phyloP scores from a whole-genome alignment of 495 filamentous ascomycete genomes.

The Aspergillus wentii region DNA sequence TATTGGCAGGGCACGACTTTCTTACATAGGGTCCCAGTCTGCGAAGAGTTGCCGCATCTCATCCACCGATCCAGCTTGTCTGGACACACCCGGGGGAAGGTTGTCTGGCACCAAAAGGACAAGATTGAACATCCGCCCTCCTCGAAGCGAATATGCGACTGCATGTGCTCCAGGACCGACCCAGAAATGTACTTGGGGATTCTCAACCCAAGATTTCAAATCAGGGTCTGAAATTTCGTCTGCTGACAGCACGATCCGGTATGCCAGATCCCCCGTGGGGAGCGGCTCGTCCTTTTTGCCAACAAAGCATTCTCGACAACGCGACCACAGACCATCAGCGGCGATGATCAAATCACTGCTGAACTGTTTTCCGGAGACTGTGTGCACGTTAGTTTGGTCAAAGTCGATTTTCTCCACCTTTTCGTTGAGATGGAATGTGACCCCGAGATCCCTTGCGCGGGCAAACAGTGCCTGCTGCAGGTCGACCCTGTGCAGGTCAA shows the following conservation, averaged over 20 bases:
- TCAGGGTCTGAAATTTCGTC: conserved; percentile 37
- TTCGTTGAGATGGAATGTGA: conserved; percentile 40
- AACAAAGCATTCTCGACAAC: conserved; percentile 43
- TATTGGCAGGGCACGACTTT: background rate
- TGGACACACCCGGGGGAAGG: conserved; percentile 52
- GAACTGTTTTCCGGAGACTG: conserved; percentile 22
- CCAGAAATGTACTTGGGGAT: conserved; percentile 66
- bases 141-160: conserved; percentile 60
- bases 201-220: conserved; percentile 45
- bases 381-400: conserved; percentile 17
- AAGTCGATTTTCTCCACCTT: conserved; percentile 40
- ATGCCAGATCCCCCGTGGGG: conserved; percentile 65
- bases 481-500: conserved; percentile 57
- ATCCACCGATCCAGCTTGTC: conserved; percentile 49
- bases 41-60: conserved; percentile 62
- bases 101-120: conserved; percentile 67
- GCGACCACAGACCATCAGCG: conserved; percentile 54
- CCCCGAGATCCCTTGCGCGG: conserved; percentile 48
- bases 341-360: conserved; percentile 51
- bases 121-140: conserved; percentile 61
- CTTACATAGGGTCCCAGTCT: conserved; percentile 53
- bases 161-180: conserved; percentile 60
- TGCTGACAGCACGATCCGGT: conserved; percentile 57
- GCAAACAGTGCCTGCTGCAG: conserved; percentile 49
- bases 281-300: conserved; percentile 39